Base-by-base conservation (phyloP, 2,329 filamentous ascomycete species). In the Fonsecaea pedrosoi region DNA sequence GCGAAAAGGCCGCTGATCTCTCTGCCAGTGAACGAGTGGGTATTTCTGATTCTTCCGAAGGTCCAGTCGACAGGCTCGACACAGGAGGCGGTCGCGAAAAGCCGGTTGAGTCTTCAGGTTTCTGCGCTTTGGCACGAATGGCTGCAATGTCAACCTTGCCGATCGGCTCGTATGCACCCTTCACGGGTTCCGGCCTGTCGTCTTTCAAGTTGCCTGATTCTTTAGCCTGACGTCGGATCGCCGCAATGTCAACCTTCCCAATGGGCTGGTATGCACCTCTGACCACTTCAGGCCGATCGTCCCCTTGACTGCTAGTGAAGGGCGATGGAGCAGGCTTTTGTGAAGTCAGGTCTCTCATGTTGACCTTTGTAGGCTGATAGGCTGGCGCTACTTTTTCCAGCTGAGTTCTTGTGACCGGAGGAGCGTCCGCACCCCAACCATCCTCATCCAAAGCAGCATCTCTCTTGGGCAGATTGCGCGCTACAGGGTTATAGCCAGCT, bases 131-230 rank as follows among this genome's bases (percentile, higher is more conserved):
- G 25, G 94, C 90, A 70, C 92, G 88, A 75, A 99, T 97, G 25
- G 94, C 94, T 53, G 92, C 92, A 78, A 99, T 98, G 73, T 99
- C 95, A 9, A 99, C 94, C 81, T 97, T 98, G 55, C 95, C 95
- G 21, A 98, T 84, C 1, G 95, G 95, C 78, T 98, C 91, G 76
- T 99, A 99, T 30, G 94, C 87, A 50, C 95, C 95, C 80, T 96
- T 98, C 21, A 98, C 92, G 4, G 88, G 86, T 1, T 90, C 87
- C 3, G 95, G 95, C 63, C 93, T 86, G 72, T 97, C 91, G 75
- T 97, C 92, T 54, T 85, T 76, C 10, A 76, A 10, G 32, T 76
- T 70, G 8, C 85, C 78, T 77, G 83, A 74, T 83, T 89, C 82
- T 84, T 89, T 75, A 80, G 93, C 82, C 86, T 92, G 77, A 84